A percentile compares a stretch with the other conserved stretches of the same genome.
Conservation (phyloP, 257 asterid species). For the Schizonepeta tenuifolia region DNA sequence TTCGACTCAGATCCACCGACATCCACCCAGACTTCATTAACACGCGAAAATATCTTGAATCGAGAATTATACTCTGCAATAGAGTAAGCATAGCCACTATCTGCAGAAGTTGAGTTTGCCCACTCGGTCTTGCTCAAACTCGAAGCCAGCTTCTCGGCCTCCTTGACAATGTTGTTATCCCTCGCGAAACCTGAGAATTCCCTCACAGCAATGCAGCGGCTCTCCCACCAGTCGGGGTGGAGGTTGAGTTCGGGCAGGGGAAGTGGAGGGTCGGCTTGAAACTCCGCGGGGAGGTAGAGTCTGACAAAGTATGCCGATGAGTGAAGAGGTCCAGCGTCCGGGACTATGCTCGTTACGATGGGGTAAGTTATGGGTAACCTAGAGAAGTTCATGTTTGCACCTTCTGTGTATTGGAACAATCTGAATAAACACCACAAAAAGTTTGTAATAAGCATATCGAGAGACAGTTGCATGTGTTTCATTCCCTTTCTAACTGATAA, state of each 20-base stretch:
- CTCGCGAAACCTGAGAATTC: conserved; percentile 79
- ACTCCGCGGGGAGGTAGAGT: conserved; percentile 60
- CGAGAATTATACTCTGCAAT: conserved; percentile 83
- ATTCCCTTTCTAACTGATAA: neutral
- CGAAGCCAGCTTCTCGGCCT: conserved; percentile 72
- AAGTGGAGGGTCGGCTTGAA: conserved; percentile 67
- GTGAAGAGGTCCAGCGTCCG: conserved; percentile 83
- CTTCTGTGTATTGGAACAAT: conserved; percentile 76
- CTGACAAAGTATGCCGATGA: conserved; percentile 72
- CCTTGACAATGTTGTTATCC: conserved; percentile 74
- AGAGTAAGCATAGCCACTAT: conserved; percentile 65
- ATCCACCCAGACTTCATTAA: conserved; percentile 88
- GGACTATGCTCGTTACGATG: conserved; percentile 79
- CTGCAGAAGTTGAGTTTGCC: conserved; percentile 59
- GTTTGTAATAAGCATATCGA: neutral
- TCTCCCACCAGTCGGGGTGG: conserved; percentile 52
- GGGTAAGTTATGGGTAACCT: conserved; percentile 74
- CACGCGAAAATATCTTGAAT: conserved; percentile 56
- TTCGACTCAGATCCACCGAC: conserved; percentile 57
- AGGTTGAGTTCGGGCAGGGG: conserved; percentile 83
- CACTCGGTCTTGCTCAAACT: conserved; percentile 73
- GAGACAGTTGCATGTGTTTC: neutral
- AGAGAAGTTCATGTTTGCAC: conserved; percentile 80
- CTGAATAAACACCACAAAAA: conserved; percentile 39
- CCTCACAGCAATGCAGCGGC: conserved; percentile 79